Percentiles rank a stretch among this genome's conserved stretches.
phyloP scores from a whole-genome alignment of 1,284 basidiomycete genomes.

The Ganoderma leucocontextum region DNA sequence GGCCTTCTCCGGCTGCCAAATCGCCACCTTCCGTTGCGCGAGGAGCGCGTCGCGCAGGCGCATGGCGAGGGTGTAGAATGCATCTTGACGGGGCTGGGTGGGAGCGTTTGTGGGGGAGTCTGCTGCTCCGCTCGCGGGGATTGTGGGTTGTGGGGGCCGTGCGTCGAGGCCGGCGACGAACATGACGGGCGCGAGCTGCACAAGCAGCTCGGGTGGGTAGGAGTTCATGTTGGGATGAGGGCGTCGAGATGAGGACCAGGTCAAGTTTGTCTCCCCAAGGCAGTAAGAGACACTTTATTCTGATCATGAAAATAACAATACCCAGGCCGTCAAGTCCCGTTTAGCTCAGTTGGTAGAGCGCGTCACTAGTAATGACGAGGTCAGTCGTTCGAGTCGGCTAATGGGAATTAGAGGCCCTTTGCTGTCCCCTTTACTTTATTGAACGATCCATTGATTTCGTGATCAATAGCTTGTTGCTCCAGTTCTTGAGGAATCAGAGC shows the following conservation, averaged over 20 bases:
- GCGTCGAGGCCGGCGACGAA: conserved; percentile 87
- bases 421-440: too few species aligned
- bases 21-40: conserved; percentile 63
- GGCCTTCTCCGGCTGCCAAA: conserved; percentile 71
- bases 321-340: conserved; percentile 24
- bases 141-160: conserved; percentile 33
- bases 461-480: too few species aligned
- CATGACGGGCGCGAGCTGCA: conserved; percentile 90
- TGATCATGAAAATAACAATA: neutral
- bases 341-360: conserved; percentile 67
- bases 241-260: neutral
- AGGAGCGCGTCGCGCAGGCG: conserved; percentile 73
- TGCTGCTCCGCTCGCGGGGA: conserved; percentile 29
- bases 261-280: too few species aligned
- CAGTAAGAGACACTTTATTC: too few species aligned
- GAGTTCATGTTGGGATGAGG: conserved; percentile 73
- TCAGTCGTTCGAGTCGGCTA: conserved; percentile 64
- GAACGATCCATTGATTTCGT: neutral
- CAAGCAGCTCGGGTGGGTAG: conserved; percentile 84
- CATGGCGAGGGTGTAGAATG: conserved; percentile 59
- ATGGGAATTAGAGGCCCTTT: too few species aligned
- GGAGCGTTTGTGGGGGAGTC: conserved; percentile 22
- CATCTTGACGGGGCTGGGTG: conserved; percentile 54
- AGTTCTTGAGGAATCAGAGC: too few species aligned
- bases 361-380: conserved; percentile 51